Evolutionary conservation across 192 early-diverging fungal species (phyloP).

Genomic region (Coemansia sp.): DNA sequence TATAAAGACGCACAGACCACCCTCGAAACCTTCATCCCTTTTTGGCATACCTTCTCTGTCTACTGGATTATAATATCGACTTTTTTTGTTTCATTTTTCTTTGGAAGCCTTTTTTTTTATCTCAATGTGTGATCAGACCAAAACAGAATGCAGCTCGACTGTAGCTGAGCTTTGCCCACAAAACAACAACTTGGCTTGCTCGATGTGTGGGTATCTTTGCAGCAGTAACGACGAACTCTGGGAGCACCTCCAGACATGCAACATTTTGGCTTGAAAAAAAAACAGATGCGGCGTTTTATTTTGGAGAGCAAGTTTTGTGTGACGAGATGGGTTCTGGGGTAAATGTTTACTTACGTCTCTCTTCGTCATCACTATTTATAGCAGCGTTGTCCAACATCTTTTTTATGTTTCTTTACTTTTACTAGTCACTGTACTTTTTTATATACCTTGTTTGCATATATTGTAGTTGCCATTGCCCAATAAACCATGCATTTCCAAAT

Average conservation of each 20-base stretch:
- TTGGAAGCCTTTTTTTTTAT: not conserved
- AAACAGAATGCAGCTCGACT: not conserved
- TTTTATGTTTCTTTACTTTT: too few relatives aligned
- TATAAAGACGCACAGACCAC: conserved; percentile 3
- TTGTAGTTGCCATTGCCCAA: too few relatives aligned
- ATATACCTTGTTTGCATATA: too few relatives aligned
- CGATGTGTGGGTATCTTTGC: conserved; percentile 43
- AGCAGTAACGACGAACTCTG: conserved; percentile 43
- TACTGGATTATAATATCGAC: not conserved
- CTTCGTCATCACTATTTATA: too few relatives aligned
- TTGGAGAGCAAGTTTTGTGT: too few relatives aligned
- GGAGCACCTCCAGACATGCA: conserved; percentile 48
- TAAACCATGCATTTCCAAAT: too few relatives aligned
- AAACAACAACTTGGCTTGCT: conserved; percentile 16
- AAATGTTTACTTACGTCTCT: too few relatives aligned
- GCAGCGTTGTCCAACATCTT: too few relatives aligned
- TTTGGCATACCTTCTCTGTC: not conserved
- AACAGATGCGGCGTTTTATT: too few relatives aligned
- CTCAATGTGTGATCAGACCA: not conserved
- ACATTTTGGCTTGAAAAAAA: conserved; percentile 33
- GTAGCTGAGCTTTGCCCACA: conserved; percentile 4
- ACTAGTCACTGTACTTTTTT: too few relatives aligned
- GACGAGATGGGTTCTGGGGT: too few relatives aligned
- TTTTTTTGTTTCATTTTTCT: not conserved
- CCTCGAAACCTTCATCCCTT: not conserved